Evolutionary conservation across 768 basidiomycete genomes (phyloP).

Genomic region (Tephrocybe rancida): DNA sequence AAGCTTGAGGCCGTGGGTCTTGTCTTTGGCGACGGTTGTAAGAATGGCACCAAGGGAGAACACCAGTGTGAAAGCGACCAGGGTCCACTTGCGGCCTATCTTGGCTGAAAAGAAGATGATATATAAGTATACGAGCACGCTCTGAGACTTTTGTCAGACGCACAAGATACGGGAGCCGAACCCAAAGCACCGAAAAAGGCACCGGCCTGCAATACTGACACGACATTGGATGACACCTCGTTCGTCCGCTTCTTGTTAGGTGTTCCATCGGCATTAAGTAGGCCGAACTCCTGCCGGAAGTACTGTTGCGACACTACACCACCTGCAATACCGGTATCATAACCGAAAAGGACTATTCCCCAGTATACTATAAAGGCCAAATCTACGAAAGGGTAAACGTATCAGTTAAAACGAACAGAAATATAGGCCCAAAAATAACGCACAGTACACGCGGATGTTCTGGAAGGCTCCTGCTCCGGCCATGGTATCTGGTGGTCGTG

Average conservation of each 20-base stretch:
- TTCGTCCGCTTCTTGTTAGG: conserved; percentile 40
- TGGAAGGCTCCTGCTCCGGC: conserved; percentile 30
- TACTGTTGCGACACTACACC: conserved; percentile 61
- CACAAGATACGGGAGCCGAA: conserved; percentile 71
- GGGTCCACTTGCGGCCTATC: conserved; percentile 67
- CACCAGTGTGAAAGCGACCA: conserved; percentile 61
- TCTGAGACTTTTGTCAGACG: conserved; percentile 16
- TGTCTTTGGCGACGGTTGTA: conserved; percentile 64
- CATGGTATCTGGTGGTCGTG: not conserved
- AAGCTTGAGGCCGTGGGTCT: conserved; percentile 55
- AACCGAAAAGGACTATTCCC: conserved; percentile 85
- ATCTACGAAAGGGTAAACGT: conserved; percentile 40
- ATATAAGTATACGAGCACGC: not conserved
- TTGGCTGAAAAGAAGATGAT: conserved; percentile 39
- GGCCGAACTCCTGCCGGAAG: conserved; percentile 66
- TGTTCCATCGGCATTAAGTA: conserved; percentile 46
- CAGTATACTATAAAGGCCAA: conserved; percentile 75
- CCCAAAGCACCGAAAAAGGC: conserved; percentile 87
- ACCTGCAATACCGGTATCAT: conserved; percentile 56
- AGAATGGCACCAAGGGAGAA: conserved; percentile 77
- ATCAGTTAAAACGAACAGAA: not conserved
- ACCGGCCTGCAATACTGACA: conserved; percentile 85
- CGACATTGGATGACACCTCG: conserved; percentile 77
- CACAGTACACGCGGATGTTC: conserved; percentile 72
- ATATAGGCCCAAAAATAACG: conserved; percentile 17